Conservation (phyloP, 805 yeast species). For the Nakazawaea ambrosiae region DNA sequence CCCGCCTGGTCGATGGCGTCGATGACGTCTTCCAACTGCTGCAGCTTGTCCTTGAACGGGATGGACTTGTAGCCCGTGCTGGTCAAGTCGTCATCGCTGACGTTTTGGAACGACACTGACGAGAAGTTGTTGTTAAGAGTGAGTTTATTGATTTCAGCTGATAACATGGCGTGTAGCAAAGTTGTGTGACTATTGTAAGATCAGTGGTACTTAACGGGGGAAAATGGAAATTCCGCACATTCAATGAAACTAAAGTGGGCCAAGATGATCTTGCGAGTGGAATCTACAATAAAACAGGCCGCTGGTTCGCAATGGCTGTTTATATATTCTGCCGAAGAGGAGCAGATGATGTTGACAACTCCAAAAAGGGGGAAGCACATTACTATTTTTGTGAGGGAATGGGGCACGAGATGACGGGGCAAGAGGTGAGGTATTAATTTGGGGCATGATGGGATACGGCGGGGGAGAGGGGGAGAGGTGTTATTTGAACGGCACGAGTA, state of each 20-base stretch:
- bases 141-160: conserved; percentile 6
- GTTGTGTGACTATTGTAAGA: neutral
- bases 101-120: conserved; percentile 25
- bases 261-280: neutral
- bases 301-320: too few relatives aligned
- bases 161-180: conserved; percentile 4
- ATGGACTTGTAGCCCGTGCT: conserved; percentile 61
- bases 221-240: too few relatives aligned
- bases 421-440: too few relatives aligned
- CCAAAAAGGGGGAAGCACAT: too few relatives aligned
- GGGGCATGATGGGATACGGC: too few relatives aligned
- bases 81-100: conserved; percentile 22
- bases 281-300: neutral
- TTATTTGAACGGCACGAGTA: too few relatives aligned
- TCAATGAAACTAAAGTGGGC: neutral
- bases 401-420: too few relatives aligned
- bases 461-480: too few relatives aligned
- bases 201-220: neutral
- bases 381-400: too few relatives aligned
- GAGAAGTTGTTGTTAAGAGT: conserved; percentile 30
- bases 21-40: conserved; percentile 75
- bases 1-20: conserved; percentile 78
- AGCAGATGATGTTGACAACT: too few relatives aligned
- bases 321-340: too few relatives aligned
- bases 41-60: conserved; percentile 73